Evolutionary conservation across 352 stramenopile species (phyloP), one percentile per base, ranked within the genome.

Genomic region (Elongisporangium undulatum): DNA sequence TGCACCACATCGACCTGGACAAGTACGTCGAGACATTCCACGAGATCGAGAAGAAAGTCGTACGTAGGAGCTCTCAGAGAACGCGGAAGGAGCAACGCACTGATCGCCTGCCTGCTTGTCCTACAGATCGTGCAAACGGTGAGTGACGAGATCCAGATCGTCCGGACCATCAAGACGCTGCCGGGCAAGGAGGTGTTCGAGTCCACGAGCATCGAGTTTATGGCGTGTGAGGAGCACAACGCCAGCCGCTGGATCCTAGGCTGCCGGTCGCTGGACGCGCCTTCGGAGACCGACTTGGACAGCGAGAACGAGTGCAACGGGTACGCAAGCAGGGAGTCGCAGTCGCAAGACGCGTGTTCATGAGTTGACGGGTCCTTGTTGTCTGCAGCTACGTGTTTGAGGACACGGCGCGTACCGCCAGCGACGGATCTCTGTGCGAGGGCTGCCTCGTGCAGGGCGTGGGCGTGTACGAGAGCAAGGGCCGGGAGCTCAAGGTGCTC

Each of bases 231-330:
- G 41, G 49, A 74, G 34, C 72, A 67, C 52, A 61, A 64, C 58
- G 75, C 70, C 5, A 81, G 79, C 24, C 76, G 79, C 48, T 89
- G 76, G 67, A 68, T 85, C 45, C 69, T 76, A 24, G 79, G 72
- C 38, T 66, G 72, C 53, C 74, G 79, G 50, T 85, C 79, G 4
- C 75, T 89, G 15, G 79, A 73, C 16, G 66, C 77, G 49, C 64
- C 74, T 3, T 63, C 68, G 59, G 60, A 72, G 29, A 59, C 71
- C 2, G 64, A 70, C 41, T 84, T 82, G 39, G 68, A 63, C 2
- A 58, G 74, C 19, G 76, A 89, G 64, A 79, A 87, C 51, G 79
- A 87, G 58, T 89, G 79, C 71, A 89, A 89, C 38, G 79, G 79
- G 51, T 71, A 65, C 22, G 54, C 51, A 21, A n/a, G 17, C 21